Evolutionary conservation across 805 yeast species (phyloP), one percentile per base, ranked within the genome.

Genomic region (Sungouiella blattae): DNA sequence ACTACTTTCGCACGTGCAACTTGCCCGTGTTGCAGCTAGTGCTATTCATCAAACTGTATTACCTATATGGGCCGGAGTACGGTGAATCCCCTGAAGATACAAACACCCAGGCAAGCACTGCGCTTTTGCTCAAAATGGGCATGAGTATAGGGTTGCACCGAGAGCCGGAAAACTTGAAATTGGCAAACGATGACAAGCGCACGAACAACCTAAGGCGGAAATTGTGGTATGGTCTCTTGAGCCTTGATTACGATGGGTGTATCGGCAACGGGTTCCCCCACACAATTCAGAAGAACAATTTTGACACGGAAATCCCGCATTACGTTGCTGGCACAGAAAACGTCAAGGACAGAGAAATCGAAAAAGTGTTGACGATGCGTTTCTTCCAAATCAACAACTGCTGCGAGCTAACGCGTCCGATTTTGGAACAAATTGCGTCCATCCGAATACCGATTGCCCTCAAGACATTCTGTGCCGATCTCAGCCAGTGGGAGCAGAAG

Each of bases 11-110:
- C 17, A 69, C 63, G 39, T 67, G 75, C 26, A 71, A 78, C 14
- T 45, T 80, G 18, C 64, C 73, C 0, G 67, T 78, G 11, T 71
- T 82, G 22, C 87, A 81, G 49, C 77, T 78, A 48, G 80, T 78
- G 1, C 55, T 78, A n/a, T 77, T 63, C 52, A 67, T 79, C 53
- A 78, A 78, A 40, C 53, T 71, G 28, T 81, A 79, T 57, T 39
- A 48, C 18, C 32, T 37, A 4, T 46, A 29, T 23, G 50, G 70
- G 67, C 43, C 69, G 63, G 51, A 42, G 35, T 56, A 53, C 24
- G 59, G 60, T 11, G 58, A 53, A 18, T 52, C 52, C 5, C 47
- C 51, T 11, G 58, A 52, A 18, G 58, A 55, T n/a, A 31, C 43
- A 2, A 37, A 46, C 26, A 34, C 47, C 0, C 44, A 44, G 16